A percentile compares a stretch with the other conserved stretches of the same genome.
Conservation (phyloP, 768 basidiomycete genomes). For the Pluteus cervinus region DNA sequence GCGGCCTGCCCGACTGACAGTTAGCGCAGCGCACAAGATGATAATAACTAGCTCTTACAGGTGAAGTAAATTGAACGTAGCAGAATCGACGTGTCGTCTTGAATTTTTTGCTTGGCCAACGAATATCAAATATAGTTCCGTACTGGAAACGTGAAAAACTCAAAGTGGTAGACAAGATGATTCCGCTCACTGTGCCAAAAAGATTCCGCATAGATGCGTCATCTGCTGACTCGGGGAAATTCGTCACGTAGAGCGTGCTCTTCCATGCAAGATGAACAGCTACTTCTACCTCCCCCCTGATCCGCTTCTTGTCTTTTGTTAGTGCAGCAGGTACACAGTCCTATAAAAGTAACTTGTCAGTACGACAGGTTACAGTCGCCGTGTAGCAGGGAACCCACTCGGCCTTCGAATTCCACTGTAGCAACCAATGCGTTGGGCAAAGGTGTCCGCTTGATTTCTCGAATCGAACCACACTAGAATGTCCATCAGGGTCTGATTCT, state of each 20-base stretch:
- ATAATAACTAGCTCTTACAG: constrained; percentile 44
- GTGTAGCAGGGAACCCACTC: constrained; percentile 31
- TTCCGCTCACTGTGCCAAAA: constrained; percentile 62
- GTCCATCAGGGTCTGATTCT: background rate
- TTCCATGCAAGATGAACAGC: constrained; percentile 89
- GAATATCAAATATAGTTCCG: constrained; percentile 87
- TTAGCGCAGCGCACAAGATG: background rate
- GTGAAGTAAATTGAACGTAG: constrained; percentile 86
- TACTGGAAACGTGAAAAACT: constrained; percentile 42
- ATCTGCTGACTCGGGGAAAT: constrained; percentile 84
- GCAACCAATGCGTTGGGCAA: constrained; percentile 61
- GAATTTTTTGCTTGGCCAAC: constrained; percentile 98
- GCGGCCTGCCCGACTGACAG: constrained; percentile 32
- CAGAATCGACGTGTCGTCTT: constrained; percentile 88
- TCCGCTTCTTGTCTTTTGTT: constrained; percentile 90
- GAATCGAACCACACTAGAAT: constrained; percentile 75
- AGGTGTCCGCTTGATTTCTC: constrained; percentile 76
- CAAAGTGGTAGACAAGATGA: background rate
- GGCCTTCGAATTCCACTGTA: constrained; percentile 80
- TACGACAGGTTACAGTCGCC: background rate
- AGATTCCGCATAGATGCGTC: constrained; percentile 69
- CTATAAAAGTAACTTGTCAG: constrained; percentile 26
- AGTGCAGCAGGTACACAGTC: constrained; percentile 81
- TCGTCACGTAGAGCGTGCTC: constrained; percentile 92
- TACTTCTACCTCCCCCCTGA: constrained; percentile 71